phyloP scores from a whole-genome alignment of 1,284 basidiomycete genomes.

The Trametes hirsuta region DNA sequence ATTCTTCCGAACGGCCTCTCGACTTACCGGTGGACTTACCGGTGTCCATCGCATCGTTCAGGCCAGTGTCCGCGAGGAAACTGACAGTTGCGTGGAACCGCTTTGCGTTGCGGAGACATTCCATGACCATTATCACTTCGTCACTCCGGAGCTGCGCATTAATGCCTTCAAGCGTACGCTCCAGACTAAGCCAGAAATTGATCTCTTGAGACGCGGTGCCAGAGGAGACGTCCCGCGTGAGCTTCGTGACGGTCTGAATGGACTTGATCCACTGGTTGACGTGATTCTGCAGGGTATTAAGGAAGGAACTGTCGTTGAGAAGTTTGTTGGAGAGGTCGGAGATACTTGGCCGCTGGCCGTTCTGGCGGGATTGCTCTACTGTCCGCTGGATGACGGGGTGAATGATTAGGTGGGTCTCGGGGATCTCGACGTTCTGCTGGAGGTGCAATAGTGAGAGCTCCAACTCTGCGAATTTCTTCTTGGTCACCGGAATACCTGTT shows the following conservation, averaged over 20 bases:
- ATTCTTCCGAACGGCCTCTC: not conserved
- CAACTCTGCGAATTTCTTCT: constrained; percentile 98
- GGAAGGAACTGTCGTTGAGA: constrained; percentile 88
- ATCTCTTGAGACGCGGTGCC: constrained; percentile 98
- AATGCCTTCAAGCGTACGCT: constrained; percentile 91
- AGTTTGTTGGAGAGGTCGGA: constrained; percentile 76
- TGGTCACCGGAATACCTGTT: constrained; percentile 93
- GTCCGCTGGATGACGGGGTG: constrained; percentile 90
- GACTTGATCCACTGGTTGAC: constrained; percentile 99
- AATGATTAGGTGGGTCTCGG: constrained; percentile 91
- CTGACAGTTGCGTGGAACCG: constrained; percentile 97
- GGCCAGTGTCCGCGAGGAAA: constrained; percentile 96
- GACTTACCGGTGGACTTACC: constrained; percentile 49
- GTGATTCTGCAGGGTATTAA: constrained; percentile 92
- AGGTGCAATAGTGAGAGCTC: constrained; percentile 95
- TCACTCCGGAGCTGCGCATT: constrained; percentile 91
- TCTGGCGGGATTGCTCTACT: constrained; percentile 75
- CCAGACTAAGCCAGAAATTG: constrained; percentile 98
- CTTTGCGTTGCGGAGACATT: constrained; percentile 94
- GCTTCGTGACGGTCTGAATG: constrained; percentile 95
- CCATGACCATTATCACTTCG: constrained; percentile 94
- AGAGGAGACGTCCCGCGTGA: constrained; percentile 90
- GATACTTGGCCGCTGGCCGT: constrained; percentile 68
- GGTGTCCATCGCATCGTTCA: constrained; percentile 90
- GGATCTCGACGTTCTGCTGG: constrained; percentile 99